Conservation (phyloP, 805 yeast species). For the Saccharomycopsis amapae region DNA sequence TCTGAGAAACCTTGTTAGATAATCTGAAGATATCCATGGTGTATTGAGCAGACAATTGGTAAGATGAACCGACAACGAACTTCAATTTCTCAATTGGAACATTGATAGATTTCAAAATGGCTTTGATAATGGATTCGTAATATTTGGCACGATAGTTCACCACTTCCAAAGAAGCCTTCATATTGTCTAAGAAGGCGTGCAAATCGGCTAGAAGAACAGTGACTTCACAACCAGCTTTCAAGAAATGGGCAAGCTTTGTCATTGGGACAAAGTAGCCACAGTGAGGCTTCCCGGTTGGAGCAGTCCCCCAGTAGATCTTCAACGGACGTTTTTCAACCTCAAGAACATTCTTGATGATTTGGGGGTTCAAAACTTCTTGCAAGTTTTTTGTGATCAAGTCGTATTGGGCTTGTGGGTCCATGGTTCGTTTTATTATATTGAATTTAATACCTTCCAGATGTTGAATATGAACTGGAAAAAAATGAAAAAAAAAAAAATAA, state of each 20-base stretch:
- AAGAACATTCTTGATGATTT: conserved; percentile 76
- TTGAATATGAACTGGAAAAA: neutral
- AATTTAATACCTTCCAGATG: neutral
- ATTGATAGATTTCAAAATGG: conserved; percentile 76
- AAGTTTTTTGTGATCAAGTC: conserved; percentile 74
- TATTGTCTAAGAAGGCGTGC: conserved; percentile 95
- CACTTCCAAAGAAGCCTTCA: conserved; percentile 95
- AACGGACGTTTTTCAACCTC: conserved; percentile 78
- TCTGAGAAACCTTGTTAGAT: conserved; percentile 80
- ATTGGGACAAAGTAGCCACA: conserved; percentile 98
- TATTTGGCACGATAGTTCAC: conserved; percentile 84
- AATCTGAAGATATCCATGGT: conserved; percentile 85
- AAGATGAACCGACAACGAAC: conserved; percentile 84
- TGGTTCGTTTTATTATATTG: too few relatives aligned
- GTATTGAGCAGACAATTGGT: conserved; percentile 71
- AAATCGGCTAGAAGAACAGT: conserved; percentile 88
- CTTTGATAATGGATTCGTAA: conserved; percentile 77
- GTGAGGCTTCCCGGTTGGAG: conserved; percentile 98
- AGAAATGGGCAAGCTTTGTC: conserved; percentile 91
- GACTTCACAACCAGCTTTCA: conserved; percentile 94
- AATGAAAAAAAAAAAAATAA: neutral
- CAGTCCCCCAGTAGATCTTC: conserved; percentile 97
- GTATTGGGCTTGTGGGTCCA: conserved; percentile 60
- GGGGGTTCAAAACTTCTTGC: conserved; percentile 86
- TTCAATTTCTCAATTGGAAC: conserved; percentile 86